Conservation (phyloP, 768 basidiomycete species). For the Harrya chromipes region DNA sequence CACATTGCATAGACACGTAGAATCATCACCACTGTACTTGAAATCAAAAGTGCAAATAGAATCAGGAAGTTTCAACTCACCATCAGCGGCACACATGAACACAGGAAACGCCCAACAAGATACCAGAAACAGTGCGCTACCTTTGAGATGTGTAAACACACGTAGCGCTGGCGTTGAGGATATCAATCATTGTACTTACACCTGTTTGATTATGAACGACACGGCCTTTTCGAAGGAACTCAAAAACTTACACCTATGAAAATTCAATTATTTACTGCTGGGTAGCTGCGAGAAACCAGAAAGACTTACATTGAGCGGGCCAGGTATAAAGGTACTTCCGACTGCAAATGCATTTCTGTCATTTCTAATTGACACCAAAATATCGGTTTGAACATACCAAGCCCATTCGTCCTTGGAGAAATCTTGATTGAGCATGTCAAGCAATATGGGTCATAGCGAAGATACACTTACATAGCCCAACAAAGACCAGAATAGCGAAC, state of each 20-base stretch:
- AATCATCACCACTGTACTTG: slow-evolving; percentile 15
- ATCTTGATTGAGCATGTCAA: neutral
- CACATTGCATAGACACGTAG: slow-evolving; percentile 18
- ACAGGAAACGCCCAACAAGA: slow-evolving; percentile 10
- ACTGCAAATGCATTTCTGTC: slow-evolving; percentile 1
- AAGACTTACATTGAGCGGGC: slow-evolving; percentile 5
- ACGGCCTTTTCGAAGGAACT: too few relatives aligned
- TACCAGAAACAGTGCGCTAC: neutral
- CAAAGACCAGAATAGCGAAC: slow-evolving; percentile 16
- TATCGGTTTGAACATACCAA: slow-evolving; percentile 1
- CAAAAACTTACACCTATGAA: slow-evolving; percentile 6
- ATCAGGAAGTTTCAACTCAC: slow-evolving; percentile 3
- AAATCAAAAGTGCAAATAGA: neutral
- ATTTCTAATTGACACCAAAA: neutral
- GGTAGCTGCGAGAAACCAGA: neutral
- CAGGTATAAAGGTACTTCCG: slow-evolving; percentile 2
- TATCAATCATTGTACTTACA: slow-evolving; percentile 3
- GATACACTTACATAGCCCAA: slow-evolving; percentile 7
- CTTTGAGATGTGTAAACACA: neutral
- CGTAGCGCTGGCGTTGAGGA: too few relatives aligned
- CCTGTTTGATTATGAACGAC: neutral
- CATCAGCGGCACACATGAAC: slow-evolving; percentile 13
- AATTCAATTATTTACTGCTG: neutral
- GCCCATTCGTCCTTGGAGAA: neutral
- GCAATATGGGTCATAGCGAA: too few relatives aligned